phyloP scores from a whole-genome alignment of 495 filamentous ascomycete genomes.

The Astrothelium subdiscretum region DNA sequence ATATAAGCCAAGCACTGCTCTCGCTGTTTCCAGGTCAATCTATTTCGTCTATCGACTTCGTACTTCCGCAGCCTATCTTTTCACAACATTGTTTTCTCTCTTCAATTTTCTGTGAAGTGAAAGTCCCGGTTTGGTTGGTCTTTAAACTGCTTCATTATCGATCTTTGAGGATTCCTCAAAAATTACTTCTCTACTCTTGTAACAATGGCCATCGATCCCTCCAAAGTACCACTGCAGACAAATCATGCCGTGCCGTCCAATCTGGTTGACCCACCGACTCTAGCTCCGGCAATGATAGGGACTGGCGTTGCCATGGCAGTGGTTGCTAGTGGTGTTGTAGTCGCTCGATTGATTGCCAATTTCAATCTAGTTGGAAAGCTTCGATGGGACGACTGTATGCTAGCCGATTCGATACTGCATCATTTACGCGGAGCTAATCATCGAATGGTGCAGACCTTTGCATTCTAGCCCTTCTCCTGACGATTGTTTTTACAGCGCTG shows the following conservation, averaged over 20 bases:
- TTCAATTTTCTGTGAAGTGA: too few species aligned
- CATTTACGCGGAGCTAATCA: not conserved
- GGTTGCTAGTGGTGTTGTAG: not conserved
- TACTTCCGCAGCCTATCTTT: too few species aligned
- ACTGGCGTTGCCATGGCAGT: not conserved
- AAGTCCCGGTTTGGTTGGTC: too few species aligned
- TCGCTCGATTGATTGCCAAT: not conserved
- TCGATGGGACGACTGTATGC: not conserved
- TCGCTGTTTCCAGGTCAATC: too few species aligned
- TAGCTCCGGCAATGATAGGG: not conserved
- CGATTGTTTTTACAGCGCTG: not conserved
- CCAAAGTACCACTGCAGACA: not conserved
- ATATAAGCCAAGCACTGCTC: too few species aligned
- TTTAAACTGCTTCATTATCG: not conserved
- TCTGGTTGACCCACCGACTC: not conserved
- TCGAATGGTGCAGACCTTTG: not conserved
- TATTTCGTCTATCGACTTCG: too few species aligned
- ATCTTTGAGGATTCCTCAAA: not conserved
- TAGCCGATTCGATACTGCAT: not conserved
- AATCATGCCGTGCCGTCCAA: not conserved
- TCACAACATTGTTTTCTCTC: too few species aligned
- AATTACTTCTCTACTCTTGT: not conserved
- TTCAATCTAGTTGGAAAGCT: not conserved
- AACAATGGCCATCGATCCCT: not conserved
- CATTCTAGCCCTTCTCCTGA: not conserved